Conservation (phyloP, 805 yeast species). For the Nakazawaea holstii region DNA sequence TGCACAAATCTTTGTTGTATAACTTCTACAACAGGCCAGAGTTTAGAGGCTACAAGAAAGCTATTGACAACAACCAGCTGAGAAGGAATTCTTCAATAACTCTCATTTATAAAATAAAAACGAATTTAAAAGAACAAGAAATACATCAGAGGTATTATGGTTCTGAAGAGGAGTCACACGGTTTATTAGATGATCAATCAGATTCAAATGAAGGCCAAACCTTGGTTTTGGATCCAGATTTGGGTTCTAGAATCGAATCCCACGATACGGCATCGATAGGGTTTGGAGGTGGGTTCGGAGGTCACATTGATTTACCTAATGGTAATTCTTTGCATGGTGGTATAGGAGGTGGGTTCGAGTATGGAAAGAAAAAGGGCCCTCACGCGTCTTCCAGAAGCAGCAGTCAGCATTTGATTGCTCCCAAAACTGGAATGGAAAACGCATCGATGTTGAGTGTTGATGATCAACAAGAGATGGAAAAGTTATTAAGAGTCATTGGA, state of each 20-base stretch:
- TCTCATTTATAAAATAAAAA: conserved; percentile 2
- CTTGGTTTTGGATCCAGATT: not conserved
- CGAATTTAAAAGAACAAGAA: conserved; percentile 2
- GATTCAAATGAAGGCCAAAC: not conserved
- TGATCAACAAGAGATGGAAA: not conserved
- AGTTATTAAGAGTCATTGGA: conserved; percentile 1
- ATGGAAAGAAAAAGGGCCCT: not conserved
- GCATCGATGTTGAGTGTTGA: not conserved
- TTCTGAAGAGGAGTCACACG: not conserved
- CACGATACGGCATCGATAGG: not conserved
- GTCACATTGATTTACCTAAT: not conserved
- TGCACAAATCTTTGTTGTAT: not conserved
- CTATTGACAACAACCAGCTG: not conserved
- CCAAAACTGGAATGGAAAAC: not conserved
- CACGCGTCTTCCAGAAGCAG: not conserved
- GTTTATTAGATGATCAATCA: too few relatives aligned
- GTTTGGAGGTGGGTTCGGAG: conserved; percentile 5
- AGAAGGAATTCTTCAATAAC: conserved; percentile 4
- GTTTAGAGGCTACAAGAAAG: not conserved
- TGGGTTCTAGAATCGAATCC: not conserved
- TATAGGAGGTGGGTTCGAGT: conserved; percentile 2
- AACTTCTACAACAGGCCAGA: not conserved
- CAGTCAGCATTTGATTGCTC: not conserved
- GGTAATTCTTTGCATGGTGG: not conserved
- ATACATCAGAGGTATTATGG: conserved; percentile 3